Evolutionary conservation across 202 grass and related monocot species (phyloP).

Genomic region (Carex arenaria): DNA sequence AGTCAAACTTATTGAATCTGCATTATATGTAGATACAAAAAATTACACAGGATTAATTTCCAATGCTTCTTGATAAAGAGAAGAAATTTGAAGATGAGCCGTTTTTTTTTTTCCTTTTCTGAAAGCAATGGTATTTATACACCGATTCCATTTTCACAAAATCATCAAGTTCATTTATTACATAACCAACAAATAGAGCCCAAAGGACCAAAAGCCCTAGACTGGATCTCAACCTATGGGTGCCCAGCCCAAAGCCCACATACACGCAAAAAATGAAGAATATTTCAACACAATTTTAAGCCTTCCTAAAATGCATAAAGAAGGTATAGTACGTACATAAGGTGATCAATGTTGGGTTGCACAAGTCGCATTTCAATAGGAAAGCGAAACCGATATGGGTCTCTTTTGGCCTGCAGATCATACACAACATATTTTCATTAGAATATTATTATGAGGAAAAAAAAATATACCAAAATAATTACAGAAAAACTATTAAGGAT

Average conservation of each 20-base stretch:
- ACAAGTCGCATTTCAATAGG: slow-evolving; percentile 92
- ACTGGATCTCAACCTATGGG: background rate
- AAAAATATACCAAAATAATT: background rate
- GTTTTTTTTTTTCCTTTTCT: background rate
- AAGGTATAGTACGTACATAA: slow-evolving; percentile 57
- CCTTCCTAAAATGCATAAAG: background rate
- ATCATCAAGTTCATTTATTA: background rate
- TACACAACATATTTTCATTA: slow-evolving; percentile 3
- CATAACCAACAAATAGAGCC: background rate
- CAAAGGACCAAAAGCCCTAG: background rate
- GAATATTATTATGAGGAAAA: slow-evolving; percentile 19
- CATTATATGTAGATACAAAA: slow-evolving; percentile 7
- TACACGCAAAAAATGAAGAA: background rate
- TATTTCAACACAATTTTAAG: background rate
- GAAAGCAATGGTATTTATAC: background rate
- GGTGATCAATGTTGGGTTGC: slow-evolving; percentile 90
- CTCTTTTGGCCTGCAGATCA: slow-evolving; percentile 71
- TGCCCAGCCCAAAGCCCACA: background rate
- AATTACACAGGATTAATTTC: slow-evolving; percentile 5
- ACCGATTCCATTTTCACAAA: background rate
- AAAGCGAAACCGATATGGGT: slow-evolving; percentile 84
- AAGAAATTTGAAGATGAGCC: background rate
- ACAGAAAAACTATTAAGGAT: background rate
- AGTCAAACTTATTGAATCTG: slow-evolving; percentile 98
- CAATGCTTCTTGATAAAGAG: slow-evolving; percentile 2